Evolutionary conservation across 1,139 yeast species (phyloP), one percentile per base, ranked within the genome.

Genomic region (Candida tropicalis): DNA sequence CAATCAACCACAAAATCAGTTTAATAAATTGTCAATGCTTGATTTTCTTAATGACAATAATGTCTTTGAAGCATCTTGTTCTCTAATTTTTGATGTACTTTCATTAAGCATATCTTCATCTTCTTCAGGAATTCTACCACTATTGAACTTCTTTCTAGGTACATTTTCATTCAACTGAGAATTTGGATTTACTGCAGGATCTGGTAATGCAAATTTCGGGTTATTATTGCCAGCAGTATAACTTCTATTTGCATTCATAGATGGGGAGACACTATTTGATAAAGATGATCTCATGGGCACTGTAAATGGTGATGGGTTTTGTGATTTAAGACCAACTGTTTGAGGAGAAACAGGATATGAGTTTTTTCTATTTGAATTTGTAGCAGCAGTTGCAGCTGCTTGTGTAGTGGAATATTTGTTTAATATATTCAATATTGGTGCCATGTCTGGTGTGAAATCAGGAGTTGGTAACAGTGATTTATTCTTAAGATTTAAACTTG

Each of bases 11-110:
- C 16, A 40, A 18, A 11, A n/a, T 25, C 56, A 73, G 51, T 73
- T 73, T 43, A 73, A 61, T 43, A 73, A 60, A 48, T 66, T 67
- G 42, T 70, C 76, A 28, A 70, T 68, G 42, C 70, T 66, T 35
- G 76, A 73, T 55, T 73, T 72, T 40, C 77, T 62, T 53, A 76
- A 62, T 1, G 75, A 63, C 39, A 76, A 53, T 40, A 76, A 60
- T 0, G 77, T 69, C 41, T 66, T 67, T 1, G 76, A 65, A 3
- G 80, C 78, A 46, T 64, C 70, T 34, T 66, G 65, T 8, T 63
- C 67, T 10, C 59, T 49, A 18, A 60, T 45, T 40, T 54, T 47
- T 8, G 31, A 33, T 11, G 29, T 9, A 27, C 17, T 17, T 15
- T 36, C 20, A 8, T 35, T 39, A 18, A 18, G 41, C 27, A 43